Evolutionary conservation across 73 alveolate species (phyloP).

Genomic region (Tetrahymena thermophila): DNA sequence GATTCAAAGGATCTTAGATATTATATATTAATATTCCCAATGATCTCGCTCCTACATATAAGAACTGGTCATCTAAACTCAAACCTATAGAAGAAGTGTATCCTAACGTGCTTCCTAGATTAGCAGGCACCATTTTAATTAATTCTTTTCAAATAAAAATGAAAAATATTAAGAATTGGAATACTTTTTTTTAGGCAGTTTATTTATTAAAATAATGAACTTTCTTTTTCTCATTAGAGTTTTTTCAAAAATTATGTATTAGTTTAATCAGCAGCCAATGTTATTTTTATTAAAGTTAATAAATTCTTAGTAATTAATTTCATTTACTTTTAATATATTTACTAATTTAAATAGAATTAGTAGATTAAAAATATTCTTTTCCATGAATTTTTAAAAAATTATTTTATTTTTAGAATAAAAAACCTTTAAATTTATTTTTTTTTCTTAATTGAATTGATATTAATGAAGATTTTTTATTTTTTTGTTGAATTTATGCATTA

Average conservation of each 20-base stretch:
- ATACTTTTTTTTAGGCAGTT: too few relatives aligned
- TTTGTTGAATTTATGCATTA: background rate
- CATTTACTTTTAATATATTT: too few relatives aligned
- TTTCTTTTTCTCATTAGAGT: background rate
- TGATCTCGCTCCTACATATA: background rate
- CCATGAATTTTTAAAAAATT: too few relatives aligned
- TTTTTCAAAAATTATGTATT: too few relatives aligned
- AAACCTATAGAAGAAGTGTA: background rate
- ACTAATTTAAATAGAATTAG: too few relatives aligned
- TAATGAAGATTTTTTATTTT: background rate
- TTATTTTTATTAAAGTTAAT: too few relatives aligned
- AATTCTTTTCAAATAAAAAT: background rate
- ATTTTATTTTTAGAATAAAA: too few relatives aligned
- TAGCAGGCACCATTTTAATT: background rate
- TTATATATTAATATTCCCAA: background rate
- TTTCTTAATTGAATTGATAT: too few relatives aligned
- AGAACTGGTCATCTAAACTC: background rate
- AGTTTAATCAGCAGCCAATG: too few relatives aligned
- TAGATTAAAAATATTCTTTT: too few relatives aligned
- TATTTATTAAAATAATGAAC: background rate
- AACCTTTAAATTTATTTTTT: background rate
- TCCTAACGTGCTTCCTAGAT: background rate
- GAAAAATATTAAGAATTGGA: too few relatives aligned
- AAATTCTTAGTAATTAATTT: too few relatives aligned
- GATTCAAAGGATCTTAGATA: background rate